These are phyloP conservation scores for Salvia splendens DNA, from an alignment of 257 asterid genomes.

Conservation along the genomic window DNA sequence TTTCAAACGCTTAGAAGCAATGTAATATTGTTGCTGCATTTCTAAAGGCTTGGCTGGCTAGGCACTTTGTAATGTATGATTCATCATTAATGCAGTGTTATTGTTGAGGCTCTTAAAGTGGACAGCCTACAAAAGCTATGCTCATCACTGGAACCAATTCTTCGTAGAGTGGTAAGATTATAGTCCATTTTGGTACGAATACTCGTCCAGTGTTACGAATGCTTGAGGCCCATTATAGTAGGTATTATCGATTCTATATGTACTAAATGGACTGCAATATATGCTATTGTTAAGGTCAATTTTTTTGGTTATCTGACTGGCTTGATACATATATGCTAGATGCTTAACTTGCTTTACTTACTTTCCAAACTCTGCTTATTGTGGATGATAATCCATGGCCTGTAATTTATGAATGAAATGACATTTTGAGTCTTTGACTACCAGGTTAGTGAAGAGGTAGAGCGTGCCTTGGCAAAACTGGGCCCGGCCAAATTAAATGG, in stretches of 20 bases:
- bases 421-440: conserved; percentile 35
- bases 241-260: background rate
- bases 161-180: conserved; percentile 91
- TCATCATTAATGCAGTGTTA: conserved; percentile 72
- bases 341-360: conserved; percentile 2
- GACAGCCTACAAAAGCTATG: conserved; percentile 95
- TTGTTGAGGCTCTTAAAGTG: conserved; percentile 92
- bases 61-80: conserved; percentile 23
- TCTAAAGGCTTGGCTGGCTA: conserved; percentile 2
- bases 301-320: background rate
- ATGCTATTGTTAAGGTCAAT: conserved; percentile 14
- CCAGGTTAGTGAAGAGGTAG: conserved; percentile 99
- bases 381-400: conserved; percentile 10
- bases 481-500: conserved; percentile 76
- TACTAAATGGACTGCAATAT: background rate
- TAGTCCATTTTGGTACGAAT: conserved; percentile 18
- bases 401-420: conserved; percentile 19
- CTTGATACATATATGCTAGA: background rate
- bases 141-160: conserved; percentile 93
- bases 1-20: conserved; percentile 1
- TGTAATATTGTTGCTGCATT: conserved; percentile 1
- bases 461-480: conserved; percentile 92
- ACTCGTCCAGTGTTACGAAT: conserved; percentile 10
- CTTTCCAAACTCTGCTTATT: conserved; percentile 1
- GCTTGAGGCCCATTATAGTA: conserved; percentile 11